Base-by-base conservation (phyloP, 2,329 filamentous ascomycete genomes). In the Setomelanomma holmii region DNA sequence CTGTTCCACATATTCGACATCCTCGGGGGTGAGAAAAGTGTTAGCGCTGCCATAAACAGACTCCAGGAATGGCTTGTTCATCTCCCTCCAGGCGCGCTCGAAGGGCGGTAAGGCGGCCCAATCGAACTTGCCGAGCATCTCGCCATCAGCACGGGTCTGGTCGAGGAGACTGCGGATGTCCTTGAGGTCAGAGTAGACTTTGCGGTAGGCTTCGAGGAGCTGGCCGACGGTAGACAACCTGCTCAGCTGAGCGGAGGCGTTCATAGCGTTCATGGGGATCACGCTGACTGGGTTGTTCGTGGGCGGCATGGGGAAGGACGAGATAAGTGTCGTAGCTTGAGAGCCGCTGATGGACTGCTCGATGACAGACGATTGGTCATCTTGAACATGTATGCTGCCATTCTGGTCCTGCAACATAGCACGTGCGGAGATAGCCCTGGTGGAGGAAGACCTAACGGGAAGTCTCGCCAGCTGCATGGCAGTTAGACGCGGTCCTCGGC, bases 81-180 rank as follows among this genome's bases (percentile, higher is more conserved):
- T 35, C n/a, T 58, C 54, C 4, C 66, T 55, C 64, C 66, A 68
- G 4, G 56, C 46, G 12, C 30, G 16, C 40, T 64, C 59, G 11
- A 54, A 56, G 2, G 45, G 27, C 3, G 47, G 46, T 14, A 64
- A 24, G 1, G 39, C 20, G 2, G 40, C 14, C 40, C 49, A 53
- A 8, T 59, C 36, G 1, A 64, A 23, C 1, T 14, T 16, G 4
- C 22, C 45, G 5, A 64, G 45, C 8, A 30, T 45, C 8, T 55
- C 40, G n/a, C 55, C 60, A 34, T 50, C 45, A 11, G 36, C 44
- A 12, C 36, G 44, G 21, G 44, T 40, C 22, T 39, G n/a, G 14
- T 22, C 22, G 14, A 46, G 35, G n/a, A 40, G 20, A 6, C 21
- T 21, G 6, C 41, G 11, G 16, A 44, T 22, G 6, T 23, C 12